Evolutionary conservation across 1,284 basidiomycete species (phyloP).

Genomic region (Meira miltonrushii): DNA sequence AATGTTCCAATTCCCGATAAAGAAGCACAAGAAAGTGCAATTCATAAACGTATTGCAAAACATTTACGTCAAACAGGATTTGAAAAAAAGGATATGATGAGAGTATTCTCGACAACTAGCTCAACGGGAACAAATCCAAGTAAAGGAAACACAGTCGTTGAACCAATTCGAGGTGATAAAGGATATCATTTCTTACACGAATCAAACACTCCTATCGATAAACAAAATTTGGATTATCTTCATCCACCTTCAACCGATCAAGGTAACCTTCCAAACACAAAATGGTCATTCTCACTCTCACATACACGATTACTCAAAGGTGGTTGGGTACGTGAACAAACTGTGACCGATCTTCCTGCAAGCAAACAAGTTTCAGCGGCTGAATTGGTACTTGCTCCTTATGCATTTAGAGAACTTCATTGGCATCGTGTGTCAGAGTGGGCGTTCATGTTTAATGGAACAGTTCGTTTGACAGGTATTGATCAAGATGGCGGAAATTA

Average conservation of each 20-base stretch:
- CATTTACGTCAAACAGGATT: too few species aligned
- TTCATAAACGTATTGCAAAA: too few species aligned
- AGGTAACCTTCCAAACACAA: slow-evolving; percentile 63
- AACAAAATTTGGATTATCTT: slow-evolving; percentile 55
- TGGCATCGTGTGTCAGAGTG: slow-evolving; percentile 58
- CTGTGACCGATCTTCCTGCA: slow-evolving; percentile 54
- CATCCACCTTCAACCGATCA: slow-evolving; percentile 66
- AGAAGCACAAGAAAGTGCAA: too few species aligned
- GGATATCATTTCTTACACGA: too few species aligned
- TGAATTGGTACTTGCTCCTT: slow-evolving; percentile 61
- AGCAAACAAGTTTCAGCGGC: slow-evolving; percentile 18
- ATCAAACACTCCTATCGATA: slow-evolving; percentile 8
- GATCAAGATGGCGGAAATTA: slow-evolving; percentile 64
- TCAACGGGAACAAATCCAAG: too few species aligned
- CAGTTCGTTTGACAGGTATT: slow-evolving; percentile 58
- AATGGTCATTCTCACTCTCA: slow-evolving; percentile 68
- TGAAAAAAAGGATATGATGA: too few species aligned
- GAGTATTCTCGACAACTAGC: too few species aligned
- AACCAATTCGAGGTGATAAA: too few species aligned
- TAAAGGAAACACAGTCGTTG: too few species aligned
- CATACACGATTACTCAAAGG: slow-evolving; percentile 67
- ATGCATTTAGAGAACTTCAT: slow-evolving; percentile 62
- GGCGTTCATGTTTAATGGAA: slow-evolving; percentile 38
- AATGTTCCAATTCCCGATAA: too few species aligned
- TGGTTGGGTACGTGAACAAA: slow-evolving; percentile 68